Percentiles rank a stretch among this genome's conserved stretches.
These are phyloP conservation scores for Fusarium paranaense DNA, from an alignment of 2,329 filamentous ascomycete species.

Conservation along the genomic window DNA sequence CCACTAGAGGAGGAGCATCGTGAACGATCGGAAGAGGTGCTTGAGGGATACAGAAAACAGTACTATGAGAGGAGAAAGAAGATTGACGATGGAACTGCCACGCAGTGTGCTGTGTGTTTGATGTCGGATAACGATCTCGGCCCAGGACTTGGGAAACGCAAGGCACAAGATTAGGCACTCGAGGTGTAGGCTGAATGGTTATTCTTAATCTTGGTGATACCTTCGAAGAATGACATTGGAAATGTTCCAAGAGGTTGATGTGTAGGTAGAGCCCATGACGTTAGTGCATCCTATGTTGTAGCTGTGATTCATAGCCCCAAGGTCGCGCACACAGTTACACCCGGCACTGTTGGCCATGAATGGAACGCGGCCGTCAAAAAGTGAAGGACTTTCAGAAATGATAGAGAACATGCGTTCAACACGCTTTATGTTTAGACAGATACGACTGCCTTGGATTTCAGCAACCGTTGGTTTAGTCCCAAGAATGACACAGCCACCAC, in stretches of 20 bases:
- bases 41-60: neutral
- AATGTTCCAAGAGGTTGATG: too few relatives aligned
- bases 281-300: too few relatives aligned
- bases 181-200: neutral
- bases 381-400: neutral
- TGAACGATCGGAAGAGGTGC: neutral
- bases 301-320: neutral
- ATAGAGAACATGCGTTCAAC: neutral
- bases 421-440: neutral
- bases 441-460: neutral
- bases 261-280: too few relatives aligned
- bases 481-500: neutral
- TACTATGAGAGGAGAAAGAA: neutral
- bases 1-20: slow-evolving; percentile 2
- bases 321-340: neutral
- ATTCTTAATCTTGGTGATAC: too few relatives aligned
- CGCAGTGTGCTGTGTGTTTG: neutral
- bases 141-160: neutral
- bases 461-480: neutral
- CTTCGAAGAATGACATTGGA: too few relatives aligned
- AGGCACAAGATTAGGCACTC: neutral
- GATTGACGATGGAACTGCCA: neutral
- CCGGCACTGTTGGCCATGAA: neutral
- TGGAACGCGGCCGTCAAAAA: neutral
- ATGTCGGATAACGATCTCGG: slow-evolving; percentile 11